Base-by-base conservation (phyloP, 495 filamentous ascomycete genomes). In the Geoglossum glabrum region DNA sequence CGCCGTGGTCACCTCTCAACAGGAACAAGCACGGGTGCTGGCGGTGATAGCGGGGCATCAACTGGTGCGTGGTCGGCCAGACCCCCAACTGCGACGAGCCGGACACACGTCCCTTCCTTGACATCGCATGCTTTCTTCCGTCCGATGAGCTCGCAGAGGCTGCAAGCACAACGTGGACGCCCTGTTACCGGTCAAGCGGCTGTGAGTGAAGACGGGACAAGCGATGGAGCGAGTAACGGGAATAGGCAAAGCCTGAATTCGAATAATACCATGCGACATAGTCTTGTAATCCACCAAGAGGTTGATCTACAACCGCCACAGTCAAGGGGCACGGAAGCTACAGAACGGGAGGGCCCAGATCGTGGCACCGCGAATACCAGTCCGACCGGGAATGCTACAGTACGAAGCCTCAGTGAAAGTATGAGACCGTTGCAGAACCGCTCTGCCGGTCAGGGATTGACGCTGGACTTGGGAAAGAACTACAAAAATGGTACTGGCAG, bases 71-170 rank as follows among this genome's bases (percentile, higher is more conserved):
- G 30, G 36, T 40, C 73, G 25, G 73, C 69, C 61, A 66, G 83
- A 61, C 84, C 84, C 11, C 68, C 70, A 26, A 85, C 78, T 60
- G 78, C 83, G 1, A 77, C 76, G 2, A 87, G 85, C 66, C 77
- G 81, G 64, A 90, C 85, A 19, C 92, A 98, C 73, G 90, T 94
- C 36, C 90, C 92, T 8, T 86, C 84, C 0, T 71, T 98, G 30
- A 81, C 88, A 8, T 87, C 88, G 15, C 83, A 90, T 61, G 90
- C 84, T 21, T 97, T 98, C 69, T 95, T 95, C 63, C 82, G 83
- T 9, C 92, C 92, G 19, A 94, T 98, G 92, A 96, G 89, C 70
- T 93, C 88, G 25, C 90, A 96, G 68, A 81, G 86, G 65, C 73
- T 96, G 52, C 92, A 98, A 69, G 90, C 88, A 55, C 93, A 97